These are phyloP conservation scores for Termitomyces sp. DNA, from an alignment of 768 basidiomycete species.

Conservation along the genomic window DNA sequence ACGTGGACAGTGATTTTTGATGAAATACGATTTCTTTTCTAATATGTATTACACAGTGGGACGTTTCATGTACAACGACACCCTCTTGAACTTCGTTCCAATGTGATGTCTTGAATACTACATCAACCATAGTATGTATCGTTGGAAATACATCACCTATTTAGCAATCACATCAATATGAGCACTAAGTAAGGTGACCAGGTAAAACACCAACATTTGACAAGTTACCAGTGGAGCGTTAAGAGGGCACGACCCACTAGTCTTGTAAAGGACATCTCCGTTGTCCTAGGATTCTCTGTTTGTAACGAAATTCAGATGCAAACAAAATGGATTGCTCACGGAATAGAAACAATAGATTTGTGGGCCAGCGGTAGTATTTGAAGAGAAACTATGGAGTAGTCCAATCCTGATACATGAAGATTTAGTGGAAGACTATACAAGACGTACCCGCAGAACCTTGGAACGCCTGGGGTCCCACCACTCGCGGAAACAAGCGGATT, in stretches of 20 bases:
- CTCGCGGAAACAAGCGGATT: slow-evolving; percentile 4
- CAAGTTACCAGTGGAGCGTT: neutral
- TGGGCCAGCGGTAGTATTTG: neutral
- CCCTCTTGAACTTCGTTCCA: no score
- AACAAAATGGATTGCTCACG: neutral
- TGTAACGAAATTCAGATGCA: neutral
- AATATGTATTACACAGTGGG: no score
- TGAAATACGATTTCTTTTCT: no score
- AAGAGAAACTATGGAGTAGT: neutral
- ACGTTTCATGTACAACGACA: no score
- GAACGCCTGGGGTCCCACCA: slow-evolving; percentile 8
- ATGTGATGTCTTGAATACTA: no score
- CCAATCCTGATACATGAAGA: neutral
- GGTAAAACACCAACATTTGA: no score
- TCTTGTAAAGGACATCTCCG: neutral
- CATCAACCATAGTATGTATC: no score
- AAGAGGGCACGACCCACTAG: neutral
- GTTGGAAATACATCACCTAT: no score
- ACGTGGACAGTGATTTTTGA: no score
- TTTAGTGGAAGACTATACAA: neutral
- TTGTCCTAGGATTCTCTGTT: neutral
- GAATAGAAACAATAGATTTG: slow-evolving; percentile 3
- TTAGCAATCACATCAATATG: no score
- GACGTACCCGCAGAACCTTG: slow-evolving; percentile 9
- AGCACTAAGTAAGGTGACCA: no score